phyloP scores from a whole-genome alignment of 164 flowering plant genomes.

The Vitis rotundifolia region DNA sequence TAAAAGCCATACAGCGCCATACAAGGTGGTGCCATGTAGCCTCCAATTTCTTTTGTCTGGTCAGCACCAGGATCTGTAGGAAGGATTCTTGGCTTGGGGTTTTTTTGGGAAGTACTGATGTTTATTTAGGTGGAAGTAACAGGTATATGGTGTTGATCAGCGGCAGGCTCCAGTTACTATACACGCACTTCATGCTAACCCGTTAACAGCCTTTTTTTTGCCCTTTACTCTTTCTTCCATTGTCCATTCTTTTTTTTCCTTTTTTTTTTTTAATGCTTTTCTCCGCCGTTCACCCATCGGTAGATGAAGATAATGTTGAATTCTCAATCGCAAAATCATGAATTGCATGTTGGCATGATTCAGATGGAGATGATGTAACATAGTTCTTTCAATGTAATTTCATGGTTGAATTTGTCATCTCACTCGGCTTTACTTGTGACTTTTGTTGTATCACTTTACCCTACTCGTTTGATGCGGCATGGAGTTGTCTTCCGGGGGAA shows the following conservation, averaged over 20 bases:
- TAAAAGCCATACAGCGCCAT: neutral
- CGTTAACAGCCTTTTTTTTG: neutral
- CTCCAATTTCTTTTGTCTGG: no score
- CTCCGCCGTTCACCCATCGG: neutral
- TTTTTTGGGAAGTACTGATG: neutral
- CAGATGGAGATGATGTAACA: neutral
- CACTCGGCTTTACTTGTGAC: no score
- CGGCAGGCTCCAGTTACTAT: neutral
- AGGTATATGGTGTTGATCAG: neutral
- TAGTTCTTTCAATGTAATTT: neutral
- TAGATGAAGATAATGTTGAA: neutral
- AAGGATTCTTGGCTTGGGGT: neutral
- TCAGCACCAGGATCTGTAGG: neutral
- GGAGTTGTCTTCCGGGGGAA: no score
- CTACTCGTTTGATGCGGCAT: no score
- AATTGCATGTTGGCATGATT: neutral
- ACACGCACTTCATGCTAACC: no score
- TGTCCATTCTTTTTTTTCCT: neutral
- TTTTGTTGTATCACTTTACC: no score
- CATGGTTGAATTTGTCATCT: no score
- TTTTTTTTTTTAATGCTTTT: neutral
- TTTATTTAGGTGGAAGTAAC: neutral
- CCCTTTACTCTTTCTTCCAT: neutral
- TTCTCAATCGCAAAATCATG: neutral
- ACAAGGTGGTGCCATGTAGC: neutral